Conservation (phyloP, 2,329 filamentous ascomycete genomes). For the Tolypocladium ovalisporum region DNA sequence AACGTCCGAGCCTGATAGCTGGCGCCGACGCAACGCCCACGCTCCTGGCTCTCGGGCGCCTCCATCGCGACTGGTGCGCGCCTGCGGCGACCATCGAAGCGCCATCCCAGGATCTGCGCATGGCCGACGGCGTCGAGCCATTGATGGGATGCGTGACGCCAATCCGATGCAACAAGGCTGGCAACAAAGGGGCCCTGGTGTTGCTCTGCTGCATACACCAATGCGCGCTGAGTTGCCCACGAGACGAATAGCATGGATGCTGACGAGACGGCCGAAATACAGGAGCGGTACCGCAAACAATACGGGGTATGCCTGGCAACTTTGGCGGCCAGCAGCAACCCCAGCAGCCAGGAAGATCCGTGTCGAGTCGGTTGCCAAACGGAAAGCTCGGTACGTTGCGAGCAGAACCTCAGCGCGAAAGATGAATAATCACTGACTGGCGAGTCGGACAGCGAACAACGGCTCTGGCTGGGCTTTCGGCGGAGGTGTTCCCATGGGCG, state of each 20-base stretch:
- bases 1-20: neutral
- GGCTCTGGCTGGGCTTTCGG: constrained; percentile 52
- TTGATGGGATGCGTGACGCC: neutral
- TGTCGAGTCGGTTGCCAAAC: constrained; percentile 50
- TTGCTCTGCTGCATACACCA: neutral
- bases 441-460: constrained; percentile 32
- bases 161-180: neutral
- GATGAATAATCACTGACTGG: constrained; percentile 6
- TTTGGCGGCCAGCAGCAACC: constrained; percentile 50
- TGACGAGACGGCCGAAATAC: constrained; percentile 15
- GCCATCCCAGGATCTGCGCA: neutral
- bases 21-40: too few species aligned
- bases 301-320: constrained; percentile 50
- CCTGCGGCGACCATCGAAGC: neutral
- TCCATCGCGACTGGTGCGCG: neutral
- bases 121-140: neutral
- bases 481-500: constrained; percentile 49
- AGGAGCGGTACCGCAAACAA: constrained; percentile 51
- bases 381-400: constrained; percentile 46
- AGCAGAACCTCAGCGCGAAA: neutral
- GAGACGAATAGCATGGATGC: constrained; percentile 3
- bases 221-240: neutral
- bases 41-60: neutral
- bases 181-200: neutral
- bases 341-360: constrained; percentile 39